These are phyloP conservation scores for Cicer arietinum DNA, from an alignment of 306 rosid species.

Conservation along the genomic window DNA sequence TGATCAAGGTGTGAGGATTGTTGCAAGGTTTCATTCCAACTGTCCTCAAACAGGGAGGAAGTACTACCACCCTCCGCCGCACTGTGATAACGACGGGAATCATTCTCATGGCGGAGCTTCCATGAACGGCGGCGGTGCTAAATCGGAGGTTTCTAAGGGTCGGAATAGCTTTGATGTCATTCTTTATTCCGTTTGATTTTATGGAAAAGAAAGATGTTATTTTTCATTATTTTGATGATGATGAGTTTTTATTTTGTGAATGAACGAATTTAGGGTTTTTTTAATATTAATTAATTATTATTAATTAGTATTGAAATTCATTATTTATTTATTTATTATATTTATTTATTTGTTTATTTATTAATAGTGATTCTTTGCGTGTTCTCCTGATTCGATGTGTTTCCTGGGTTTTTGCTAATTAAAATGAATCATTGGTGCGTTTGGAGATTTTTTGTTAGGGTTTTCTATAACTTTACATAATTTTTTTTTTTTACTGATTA, in stretches of 20 bases:
- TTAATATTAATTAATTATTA: neutral
- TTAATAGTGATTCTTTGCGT: neutral
- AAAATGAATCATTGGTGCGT: neutral
- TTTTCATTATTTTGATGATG: neutral
- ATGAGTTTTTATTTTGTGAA: neutral
- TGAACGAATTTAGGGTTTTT: neutral
- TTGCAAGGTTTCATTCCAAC: constrained; percentile 60
- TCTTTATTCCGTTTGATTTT: constrained; percentile 62
- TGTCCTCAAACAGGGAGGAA: constrained; percentile 73
- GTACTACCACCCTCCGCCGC: constrained; percentile 72
- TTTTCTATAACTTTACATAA: neutral
- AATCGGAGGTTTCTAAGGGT: constrained; percentile 5
- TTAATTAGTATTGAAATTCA: neutral
- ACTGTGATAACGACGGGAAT: constrained; percentile 40
- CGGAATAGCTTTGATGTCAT: constrained; percentile 50
- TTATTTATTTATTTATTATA: neutral
- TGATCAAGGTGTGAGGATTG: constrained; percentile 63
- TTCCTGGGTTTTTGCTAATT: neutral
- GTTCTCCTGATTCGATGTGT: neutral
- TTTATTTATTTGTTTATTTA: neutral
- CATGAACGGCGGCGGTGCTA: constrained; percentile 29
- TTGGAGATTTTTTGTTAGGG: neutral
- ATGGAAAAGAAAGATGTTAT: neutral
- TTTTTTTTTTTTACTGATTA: neutral
- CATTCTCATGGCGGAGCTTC: constrained; percentile 29